Conservation (phyloP, 2,329 filamentous ascomycete species). For the Xylogone sp. region DNA sequence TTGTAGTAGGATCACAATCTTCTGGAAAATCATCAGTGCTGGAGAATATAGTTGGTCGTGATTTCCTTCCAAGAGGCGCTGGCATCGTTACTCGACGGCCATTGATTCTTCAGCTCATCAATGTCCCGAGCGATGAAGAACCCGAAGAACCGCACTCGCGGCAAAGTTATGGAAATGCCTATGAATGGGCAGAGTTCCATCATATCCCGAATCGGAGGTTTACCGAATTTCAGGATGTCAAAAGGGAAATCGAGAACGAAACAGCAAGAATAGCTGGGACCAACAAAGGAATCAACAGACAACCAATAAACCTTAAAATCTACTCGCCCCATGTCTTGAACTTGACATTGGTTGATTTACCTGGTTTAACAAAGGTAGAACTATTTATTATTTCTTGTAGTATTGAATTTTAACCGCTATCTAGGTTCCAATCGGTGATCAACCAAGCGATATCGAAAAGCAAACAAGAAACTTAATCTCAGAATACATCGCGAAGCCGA, state of each 20-base stretch:
- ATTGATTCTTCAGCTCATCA: slow-evolving; percentile 96
- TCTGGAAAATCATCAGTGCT: slow-evolving; percentile 98
- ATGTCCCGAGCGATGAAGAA: slow-evolving; percentile 67
- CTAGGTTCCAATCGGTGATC: slow-evolving; percentile 92
- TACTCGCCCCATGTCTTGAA: slow-evolving; percentile 97
- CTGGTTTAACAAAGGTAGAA: slow-evolving; percentile 85
- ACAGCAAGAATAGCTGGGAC: slow-evolving; percentile 90
- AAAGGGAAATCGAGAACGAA: slow-evolving; percentile 95
- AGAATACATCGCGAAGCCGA: slow-evolving; percentile 98
- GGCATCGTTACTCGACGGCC: slow-evolving; percentile 94
- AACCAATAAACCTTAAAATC: slow-evolving; percentile 97
- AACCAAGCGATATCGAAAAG: slow-evolving; percentile 97
- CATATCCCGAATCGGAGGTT: slow-evolving; percentile 88
- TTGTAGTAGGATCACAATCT: slow-evolving; percentile 97
- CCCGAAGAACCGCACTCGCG: slow-evolving; percentile 67
- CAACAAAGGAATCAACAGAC: slow-evolving; percentile 97
- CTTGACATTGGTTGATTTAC: slow-evolving; percentile 91
- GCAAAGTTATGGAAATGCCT: slow-evolving; percentile 72
- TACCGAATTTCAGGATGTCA: slow-evolving; percentile 88
- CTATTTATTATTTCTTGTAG: background rate
- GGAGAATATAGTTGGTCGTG: slow-evolving; percentile 96
- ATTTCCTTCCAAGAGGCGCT: slow-evolving; percentile 93
- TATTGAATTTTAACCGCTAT: background rate
- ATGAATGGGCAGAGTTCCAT: slow-evolving; percentile 91
- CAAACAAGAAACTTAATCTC: slow-evolving; percentile 95